phyloP scores from a whole-genome alignment of 768 basidiomycete species.

The Punctularia strigosozonata region DNA sequence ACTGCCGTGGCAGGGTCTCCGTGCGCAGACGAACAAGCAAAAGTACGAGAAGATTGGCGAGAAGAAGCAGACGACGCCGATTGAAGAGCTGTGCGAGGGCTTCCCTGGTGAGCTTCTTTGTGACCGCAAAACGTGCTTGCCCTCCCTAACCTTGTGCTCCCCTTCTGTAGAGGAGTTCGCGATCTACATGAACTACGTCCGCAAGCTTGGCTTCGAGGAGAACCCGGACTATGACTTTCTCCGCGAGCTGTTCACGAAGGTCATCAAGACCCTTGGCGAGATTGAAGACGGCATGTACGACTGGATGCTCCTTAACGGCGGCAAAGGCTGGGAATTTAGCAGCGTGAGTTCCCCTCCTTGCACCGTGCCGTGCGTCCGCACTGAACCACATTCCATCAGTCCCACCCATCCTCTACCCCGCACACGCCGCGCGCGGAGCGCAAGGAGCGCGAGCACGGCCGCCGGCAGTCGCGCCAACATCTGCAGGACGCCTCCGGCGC shows the following conservation, averaged over 20 bases:
- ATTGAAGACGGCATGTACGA: constrained; percentile 88
- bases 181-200: constrained; percentile 99
- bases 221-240: constrained; percentile 97
- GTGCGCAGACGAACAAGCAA: constrained; percentile 98
- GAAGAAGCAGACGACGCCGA: constrained; percentile 92
- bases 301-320: constrained; percentile 91
- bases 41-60: constrained; percentile 99
- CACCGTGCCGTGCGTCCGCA: not conserved
- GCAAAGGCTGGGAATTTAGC: constrained; percentile 92
- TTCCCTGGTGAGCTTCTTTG: constrained; percentile 65
- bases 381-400: constrained; percentile 28
- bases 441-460: constrained; percentile 35
- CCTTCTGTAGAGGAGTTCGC: constrained; percentile 76
- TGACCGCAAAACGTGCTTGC: constrained; percentile 1
- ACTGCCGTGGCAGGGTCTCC: constrained; percentile 94
- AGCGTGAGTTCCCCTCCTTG: constrained; percentile 40
- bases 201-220: constrained; percentile 97
- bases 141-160: constrained; percentile 1
- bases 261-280: constrained; percentile 80
- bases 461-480: constrained; percentile 39
- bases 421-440: constrained; percentile 48
- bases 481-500: constrained; percentile 37
- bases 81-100: constrained; percentile 89
- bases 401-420: constrained; percentile 36
- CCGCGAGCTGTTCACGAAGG: constrained; percentile 86